Conservation (phyloP, 345 rosid genomes). For the Arabidopsis thaliana region DNA sequence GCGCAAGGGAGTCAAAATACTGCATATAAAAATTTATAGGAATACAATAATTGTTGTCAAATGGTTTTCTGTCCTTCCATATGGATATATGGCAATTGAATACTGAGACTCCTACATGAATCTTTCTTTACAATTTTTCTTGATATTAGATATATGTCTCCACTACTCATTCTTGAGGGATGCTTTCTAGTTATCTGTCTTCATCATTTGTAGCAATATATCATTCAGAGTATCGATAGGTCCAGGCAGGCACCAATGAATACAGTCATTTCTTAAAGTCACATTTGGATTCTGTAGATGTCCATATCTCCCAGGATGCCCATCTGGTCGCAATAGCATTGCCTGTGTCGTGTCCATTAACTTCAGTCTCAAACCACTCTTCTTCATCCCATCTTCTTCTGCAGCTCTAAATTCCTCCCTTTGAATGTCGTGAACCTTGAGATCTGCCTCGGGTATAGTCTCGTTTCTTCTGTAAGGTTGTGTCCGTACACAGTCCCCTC, state of each 20-base stretch:
- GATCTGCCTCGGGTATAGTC: constrained; percentile 52
- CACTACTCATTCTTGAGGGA: constrained; percentile 6
- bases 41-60: constrained; percentile 20
- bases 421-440: constrained; percentile 71
- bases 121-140: constrained; percentile 26
- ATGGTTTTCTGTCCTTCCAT: constrained; percentile 18
- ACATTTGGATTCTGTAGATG: constrained; percentile 53
- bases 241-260: constrained; percentile 94
- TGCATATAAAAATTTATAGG: constrained; percentile 38
- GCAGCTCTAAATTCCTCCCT: constrained; percentile 70
- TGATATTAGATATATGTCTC: neutral
- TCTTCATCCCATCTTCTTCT: constrained; percentile 56
- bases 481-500: constrained; percentile 69
- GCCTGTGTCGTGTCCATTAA: constrained; percentile 71
- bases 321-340: constrained; percentile 69
- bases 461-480: constrained; percentile 66
- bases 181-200: constrained; percentile 42
- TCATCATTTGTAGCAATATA: constrained; percentile 61
- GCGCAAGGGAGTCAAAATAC: constrained; percentile 23
- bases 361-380: constrained; percentile 56
- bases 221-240: constrained; percentile 80
- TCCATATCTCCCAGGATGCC: constrained; percentile 77
- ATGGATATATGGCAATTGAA: constrained; percentile 16
- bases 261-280: constrained; percentile 58
- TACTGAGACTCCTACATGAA: constrained; percentile 29